These are phyloP conservation scores for Candida coquimbonensis DNA, from an alignment of 805 yeast species.

Conservation along the genomic window DNA sequence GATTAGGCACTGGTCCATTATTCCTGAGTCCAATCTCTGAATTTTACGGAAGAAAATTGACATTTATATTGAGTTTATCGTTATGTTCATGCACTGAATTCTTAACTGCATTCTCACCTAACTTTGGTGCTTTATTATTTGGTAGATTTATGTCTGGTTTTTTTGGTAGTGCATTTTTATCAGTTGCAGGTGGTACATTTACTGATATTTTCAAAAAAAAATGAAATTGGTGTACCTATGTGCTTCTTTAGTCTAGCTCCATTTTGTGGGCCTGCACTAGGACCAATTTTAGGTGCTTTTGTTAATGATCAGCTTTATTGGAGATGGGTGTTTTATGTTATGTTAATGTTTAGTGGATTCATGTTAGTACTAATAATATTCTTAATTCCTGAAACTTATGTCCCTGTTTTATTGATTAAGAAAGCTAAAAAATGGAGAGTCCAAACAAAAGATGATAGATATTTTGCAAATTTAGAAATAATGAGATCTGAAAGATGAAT, in stretches of 20 bases:
- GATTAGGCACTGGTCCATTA: constrained; percentile 64
- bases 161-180: constrained; percentile 67
- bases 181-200: constrained; percentile 72
- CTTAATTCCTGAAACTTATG: constrained; percentile 62
- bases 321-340: constrained; percentile 67
- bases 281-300: constrained; percentile 58
- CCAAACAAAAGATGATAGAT: constrained; percentile 46
- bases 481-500: constrained; percentile 37
- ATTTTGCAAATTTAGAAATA: constrained; percentile 32
- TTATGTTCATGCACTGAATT: constrained; percentile 52
- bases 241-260: constrained; percentile 59
- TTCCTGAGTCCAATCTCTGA: constrained; percentile 65
- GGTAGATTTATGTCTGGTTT: constrained; percentile 65
- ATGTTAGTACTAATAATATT: constrained; percentile 37
- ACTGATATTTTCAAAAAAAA: constrained; percentile 61
- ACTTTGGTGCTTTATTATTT: constrained; percentile 56
- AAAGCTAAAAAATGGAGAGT: constrained; percentile 47
- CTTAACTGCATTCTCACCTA: constrained; percentile 49
- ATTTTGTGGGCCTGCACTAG: constrained; percentile 62
- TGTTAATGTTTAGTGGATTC: constrained; percentile 57
- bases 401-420: constrained; percentile 40
- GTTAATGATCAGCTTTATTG: constrained; percentile 42
- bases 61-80: constrained; percentile 53
- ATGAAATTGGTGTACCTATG: constrained; percentile 63
- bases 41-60: constrained; percentile 52